Evolutionary conservation across 441 rosid genomes (phyloP).

Genomic region (Adansonia rubrostipa): DNA sequence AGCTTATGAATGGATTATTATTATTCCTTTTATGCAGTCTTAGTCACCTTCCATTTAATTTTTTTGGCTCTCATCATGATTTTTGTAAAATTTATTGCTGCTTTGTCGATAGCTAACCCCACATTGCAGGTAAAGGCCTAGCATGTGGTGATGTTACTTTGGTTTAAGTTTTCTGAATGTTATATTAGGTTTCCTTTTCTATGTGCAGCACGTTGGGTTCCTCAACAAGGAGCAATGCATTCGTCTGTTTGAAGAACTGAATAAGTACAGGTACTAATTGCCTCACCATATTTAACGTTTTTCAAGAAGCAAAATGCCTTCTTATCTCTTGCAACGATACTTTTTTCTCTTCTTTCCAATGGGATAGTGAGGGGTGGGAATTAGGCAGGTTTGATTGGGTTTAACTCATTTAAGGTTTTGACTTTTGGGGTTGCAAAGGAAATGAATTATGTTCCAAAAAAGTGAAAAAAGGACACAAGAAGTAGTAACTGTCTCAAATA

Average conservation of each 20-base stretch:
- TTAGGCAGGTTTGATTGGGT: background rate
- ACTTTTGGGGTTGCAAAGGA: background rate
- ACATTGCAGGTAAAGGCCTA: background rate
- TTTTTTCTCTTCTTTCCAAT: background rate
- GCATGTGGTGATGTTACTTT: background rate
- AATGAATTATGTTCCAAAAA: slow-evolving; percentile 14
- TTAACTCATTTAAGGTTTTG: slow-evolving; percentile 4
- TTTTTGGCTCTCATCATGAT: background rate
- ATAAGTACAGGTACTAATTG: slow-evolving; percentile 74
- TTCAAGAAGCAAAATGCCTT: slow-evolving; percentile 18
- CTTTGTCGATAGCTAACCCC: slow-evolving; percentile 10
- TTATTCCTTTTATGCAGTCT: slow-evolving; percentile 1
- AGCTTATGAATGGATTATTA: background rate
- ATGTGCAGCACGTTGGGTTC: slow-evolving; percentile 59
- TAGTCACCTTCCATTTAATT: background rate
- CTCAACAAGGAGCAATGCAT: slow-evolving; percentile 79
- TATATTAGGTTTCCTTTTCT: slow-evolving; percentile 29
- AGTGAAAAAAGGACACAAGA: background rate
- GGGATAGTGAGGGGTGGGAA: slow-evolving; percentile 11
- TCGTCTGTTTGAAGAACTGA: slow-evolving; percentile 75
- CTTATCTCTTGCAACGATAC: background rate
- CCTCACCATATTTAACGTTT: slow-evolving; percentile 19
- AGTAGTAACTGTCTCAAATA: background rate
- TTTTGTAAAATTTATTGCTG: slow-evolving; percentile 9
- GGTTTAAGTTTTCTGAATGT: slow-evolving; percentile 13